These are phyloP conservation scores for Citrullus colocynthis DNA, from an alignment of 306 rosid species.

Conservation along the genomic window DNA sequence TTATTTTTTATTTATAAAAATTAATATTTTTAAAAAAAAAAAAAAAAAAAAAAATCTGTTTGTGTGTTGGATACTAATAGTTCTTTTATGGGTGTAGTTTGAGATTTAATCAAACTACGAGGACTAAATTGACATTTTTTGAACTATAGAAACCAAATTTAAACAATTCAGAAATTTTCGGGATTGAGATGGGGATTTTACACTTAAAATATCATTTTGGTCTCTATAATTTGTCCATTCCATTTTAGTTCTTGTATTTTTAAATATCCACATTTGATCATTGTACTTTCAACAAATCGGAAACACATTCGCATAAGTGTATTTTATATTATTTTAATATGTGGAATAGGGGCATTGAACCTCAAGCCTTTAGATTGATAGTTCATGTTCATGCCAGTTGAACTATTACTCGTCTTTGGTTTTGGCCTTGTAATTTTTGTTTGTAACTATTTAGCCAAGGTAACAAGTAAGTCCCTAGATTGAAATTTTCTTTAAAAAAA, in stretches of 20 bases:
- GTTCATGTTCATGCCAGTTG: no score
- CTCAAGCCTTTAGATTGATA: no score
- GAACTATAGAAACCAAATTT: not conserved
- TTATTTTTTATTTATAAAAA: no score
- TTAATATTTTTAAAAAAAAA: no score
- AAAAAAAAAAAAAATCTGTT: no score
- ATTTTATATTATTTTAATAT: not conserved
- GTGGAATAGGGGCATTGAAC: no score
- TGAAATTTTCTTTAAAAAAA: not conserved
- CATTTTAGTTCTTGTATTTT: no score
- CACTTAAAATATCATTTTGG: not conserved
- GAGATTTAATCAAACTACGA: not conserved
- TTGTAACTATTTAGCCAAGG: not conserved
- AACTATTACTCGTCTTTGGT: not conserved
- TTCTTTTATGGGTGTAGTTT: not conserved
- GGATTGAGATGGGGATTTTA: not conserved
- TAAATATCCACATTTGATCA: no score
- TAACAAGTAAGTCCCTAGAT: not conserved
- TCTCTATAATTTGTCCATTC: no score
- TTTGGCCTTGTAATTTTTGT: not conserved
- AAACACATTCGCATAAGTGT: no score
- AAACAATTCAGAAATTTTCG: not conserved
- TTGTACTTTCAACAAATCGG: no score
- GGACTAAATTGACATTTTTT: not conserved
- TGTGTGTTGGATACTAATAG: not conserved